Base-by-base conservation (phyloP, 208 protist genomes). In the Trichomonas tenax region DNA sequence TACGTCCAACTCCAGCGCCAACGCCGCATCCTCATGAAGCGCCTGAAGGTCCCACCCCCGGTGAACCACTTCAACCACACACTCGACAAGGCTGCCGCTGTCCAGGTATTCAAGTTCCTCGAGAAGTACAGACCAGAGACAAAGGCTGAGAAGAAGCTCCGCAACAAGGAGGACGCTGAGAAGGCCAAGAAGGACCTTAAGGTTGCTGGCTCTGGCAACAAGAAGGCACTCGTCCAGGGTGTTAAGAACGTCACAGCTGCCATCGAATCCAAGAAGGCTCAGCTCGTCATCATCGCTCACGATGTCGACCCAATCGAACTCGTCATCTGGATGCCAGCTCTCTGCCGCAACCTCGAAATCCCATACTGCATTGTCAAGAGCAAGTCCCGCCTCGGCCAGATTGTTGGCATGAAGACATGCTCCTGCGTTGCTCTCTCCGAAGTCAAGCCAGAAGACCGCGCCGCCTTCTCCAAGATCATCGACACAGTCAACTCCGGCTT, bases 281-380 rank as follows among this genome's bases (percentile, higher is more conserved):
- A 98, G 97, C 97, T 99, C 41, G 99, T 99, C 96, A 98, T 99
- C 96, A 99, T 99, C 96, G 99, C 99, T 82, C 98, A 99, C 98
- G 99, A 99, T 98, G 99, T 99, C 96, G 99, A 99, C 97, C 99
- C 99, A 96, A 98, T 99, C 96, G 99, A 99, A 97, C 97, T 99
- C 34, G 99, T 99, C 96, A 95, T 99, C 41, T 99, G 98, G 98
- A 98, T 99, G 82, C 99, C 99, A 89, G 98, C 99, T 96, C 98
- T 99, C 36, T 99, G 99, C 98, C 98, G 98, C 96, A 99, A 99
- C 97, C 98, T 99, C 97, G 98, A 99, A 96, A 98, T 99, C 95
- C 99, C 99, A 82, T 99, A 99, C 98, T 98, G 98, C 97, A 99
- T 99, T 97, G 99, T 99, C 97, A 99, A 99, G 98, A 98, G 98